These are phyloP conservation scores for Solanum arcanum DNA, from an alignment of 257 asterid genomes.

Conservation along the genomic window DNA sequence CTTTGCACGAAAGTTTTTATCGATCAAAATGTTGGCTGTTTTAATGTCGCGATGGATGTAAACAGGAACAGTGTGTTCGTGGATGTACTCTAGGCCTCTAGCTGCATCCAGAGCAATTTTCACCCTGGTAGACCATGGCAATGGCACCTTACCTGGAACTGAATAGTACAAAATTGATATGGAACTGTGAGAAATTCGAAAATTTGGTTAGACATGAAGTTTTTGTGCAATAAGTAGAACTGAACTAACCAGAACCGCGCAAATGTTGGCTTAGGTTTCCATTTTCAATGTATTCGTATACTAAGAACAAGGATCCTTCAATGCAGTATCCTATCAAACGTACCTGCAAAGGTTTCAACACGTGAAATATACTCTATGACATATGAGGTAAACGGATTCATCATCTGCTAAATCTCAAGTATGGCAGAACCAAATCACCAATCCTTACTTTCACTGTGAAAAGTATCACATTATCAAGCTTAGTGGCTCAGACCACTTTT, in stretches of 20 bases:
- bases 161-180: neutral
- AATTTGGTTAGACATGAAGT: neutral
- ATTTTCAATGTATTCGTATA: constrained; percentile 71
- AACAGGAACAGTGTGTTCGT: constrained; percentile 82
- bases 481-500: neutral
- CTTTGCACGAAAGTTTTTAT: constrained; percentile 70
- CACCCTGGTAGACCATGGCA: constrained; percentile 66
- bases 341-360: constrained; percentile 34
- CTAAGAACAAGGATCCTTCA: constrained; percentile 71
- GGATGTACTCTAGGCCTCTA: constrained; percentile 92
- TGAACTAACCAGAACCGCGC: constrained; percentile 48
- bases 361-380: neutral
- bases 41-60: constrained; percentile 84
- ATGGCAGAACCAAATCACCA: neutral
- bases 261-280: constrained; percentile 84
- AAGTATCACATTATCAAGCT: neutral
- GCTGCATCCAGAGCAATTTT: constrained; percentile 91
- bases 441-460: neutral
- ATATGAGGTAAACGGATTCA: neutral
- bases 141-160: constrained; percentile 31
- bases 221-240: neutral
- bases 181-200: neutral
- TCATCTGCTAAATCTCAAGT: neutral
- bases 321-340: constrained; percentile 76
- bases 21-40: constrained; percentile 71